Conservation (phyloP, 2,329 filamentous ascomycete genomes). For the Fonsecaea monophora region DNA sequence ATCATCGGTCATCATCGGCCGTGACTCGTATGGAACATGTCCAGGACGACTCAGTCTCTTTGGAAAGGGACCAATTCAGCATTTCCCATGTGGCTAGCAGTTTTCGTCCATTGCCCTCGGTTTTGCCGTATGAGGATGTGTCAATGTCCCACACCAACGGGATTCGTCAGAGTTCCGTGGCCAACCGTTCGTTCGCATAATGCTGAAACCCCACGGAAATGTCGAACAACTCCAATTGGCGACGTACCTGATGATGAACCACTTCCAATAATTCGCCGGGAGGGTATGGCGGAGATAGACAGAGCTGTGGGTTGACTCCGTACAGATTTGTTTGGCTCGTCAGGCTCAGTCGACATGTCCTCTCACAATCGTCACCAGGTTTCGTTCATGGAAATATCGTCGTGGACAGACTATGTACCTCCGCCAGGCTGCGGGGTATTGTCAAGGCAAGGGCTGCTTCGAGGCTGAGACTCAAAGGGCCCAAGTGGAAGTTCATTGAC, state of each 20-base stretch:
- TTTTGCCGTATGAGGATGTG: background rate
- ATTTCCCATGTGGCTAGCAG: background rate
- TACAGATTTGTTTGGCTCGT: background rate
- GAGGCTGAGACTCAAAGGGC: too few relatives aligned
- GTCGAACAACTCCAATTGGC: too few relatives aligned
- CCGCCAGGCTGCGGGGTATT: too few relatives aligned
- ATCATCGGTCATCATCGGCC: constrained; percentile 3
- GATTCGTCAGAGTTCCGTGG: background rate
- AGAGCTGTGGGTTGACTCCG: background rate
- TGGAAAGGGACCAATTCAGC: background rate
- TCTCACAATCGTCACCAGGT: background rate
- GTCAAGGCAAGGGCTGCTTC: too few relatives aligned
- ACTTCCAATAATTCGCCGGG: background rate
- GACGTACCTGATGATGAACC: background rate
- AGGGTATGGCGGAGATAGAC: background rate
- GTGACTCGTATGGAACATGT: background rate
- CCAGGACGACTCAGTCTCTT: background rate
- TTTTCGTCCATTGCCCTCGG: background rate
- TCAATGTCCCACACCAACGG: background rate
- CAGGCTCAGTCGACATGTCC: background rate
- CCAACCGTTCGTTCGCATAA: too few relatives aligned
- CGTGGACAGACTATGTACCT: background rate
- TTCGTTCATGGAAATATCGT: background rate
- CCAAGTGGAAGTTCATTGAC: too few relatives aligned
- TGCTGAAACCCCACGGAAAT: too few relatives aligned